Evolutionary conservation across 2,329 filamentous ascomycete genomes (phyloP).

Genomic region (Fulvia fulva): DNA sequence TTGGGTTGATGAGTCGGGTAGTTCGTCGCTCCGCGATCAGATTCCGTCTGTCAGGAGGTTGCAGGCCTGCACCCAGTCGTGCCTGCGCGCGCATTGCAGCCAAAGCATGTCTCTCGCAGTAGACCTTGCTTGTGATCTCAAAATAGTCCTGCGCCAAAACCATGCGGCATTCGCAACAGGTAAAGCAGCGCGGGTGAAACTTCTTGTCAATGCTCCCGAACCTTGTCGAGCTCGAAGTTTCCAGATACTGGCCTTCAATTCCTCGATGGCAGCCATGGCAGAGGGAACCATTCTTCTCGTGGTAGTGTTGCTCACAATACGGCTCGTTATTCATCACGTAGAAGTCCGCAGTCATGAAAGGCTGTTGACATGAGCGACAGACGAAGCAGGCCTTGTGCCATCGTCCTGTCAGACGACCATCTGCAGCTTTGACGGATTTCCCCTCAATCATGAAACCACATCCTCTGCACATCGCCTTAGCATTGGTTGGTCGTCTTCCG

Average conservation of each 20-base stretch:
- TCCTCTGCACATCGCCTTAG: slow-evolving; percentile 74
- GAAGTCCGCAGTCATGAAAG: slow-evolving; percentile 84
- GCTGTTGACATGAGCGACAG: slow-evolving; percentile 74
- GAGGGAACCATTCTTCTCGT: slow-evolving; percentile 81
- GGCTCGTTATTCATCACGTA: slow-evolving; percentile 86
- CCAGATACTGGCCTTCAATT: slow-evolving; percentile 90
- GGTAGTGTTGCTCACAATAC: slow-evolving; percentile 90
- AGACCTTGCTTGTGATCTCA: slow-evolving; percentile 74
- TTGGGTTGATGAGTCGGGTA: slow-evolving; percentile 33
- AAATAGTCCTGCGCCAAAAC: slow-evolving; percentile 83
- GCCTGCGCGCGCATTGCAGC: slow-evolving; percentile 32
- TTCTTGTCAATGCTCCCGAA: slow-evolving; percentile 61
- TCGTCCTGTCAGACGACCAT: slow-evolving; percentile 83
- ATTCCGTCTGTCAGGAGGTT: slow-evolving; percentile 18
- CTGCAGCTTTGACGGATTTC: slow-evolving; percentile 90
- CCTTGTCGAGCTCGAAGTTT: slow-evolving; percentile 52
- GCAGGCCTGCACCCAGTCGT: slow-evolving; percentile 12
- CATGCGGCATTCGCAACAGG: slow-evolving; percentile 71
- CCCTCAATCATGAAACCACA: slow-evolving; percentile 75
- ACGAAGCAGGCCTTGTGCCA: slow-evolving; percentile 96
- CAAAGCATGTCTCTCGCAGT: slow-evolving; percentile 83
- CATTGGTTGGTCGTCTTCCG: slow-evolving; percentile 39
- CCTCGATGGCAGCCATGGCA: slow-evolving; percentile 76
- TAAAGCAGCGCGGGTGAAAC: slow-evolving; percentile 83
- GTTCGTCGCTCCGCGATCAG: slow-evolving; percentile 33